Evolutionary conservation across 495 filamentous ascomycete genomes (phyloP).

Genomic region (Rhypophila decipiens): DNA sequence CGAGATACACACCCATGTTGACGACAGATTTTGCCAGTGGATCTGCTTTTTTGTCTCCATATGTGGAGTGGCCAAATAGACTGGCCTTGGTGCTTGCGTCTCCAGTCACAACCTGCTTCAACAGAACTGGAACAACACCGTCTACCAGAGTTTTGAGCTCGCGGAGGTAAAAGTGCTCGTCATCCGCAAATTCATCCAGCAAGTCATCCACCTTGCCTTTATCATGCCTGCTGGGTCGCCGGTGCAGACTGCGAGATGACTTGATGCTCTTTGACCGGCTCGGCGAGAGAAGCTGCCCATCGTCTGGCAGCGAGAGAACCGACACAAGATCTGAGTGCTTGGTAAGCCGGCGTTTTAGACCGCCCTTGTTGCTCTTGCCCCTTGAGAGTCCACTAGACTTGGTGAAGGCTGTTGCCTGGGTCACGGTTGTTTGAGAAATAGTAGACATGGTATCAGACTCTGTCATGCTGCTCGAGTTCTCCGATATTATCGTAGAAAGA

Average conservation of each 20-base stretch:
- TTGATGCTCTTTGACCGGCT: conserved; percentile 52
- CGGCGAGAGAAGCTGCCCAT: conserved; percentile 40
- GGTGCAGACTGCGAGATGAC: conserved; percentile 66
- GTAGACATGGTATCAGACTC: conserved; percentile 35
- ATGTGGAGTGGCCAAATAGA: conserved; percentile 44
- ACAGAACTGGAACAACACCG: conserved; percentile 89
- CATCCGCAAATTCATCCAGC: conserved; percentile 71
- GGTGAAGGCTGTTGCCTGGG: conserved; percentile 35
- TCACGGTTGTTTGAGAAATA: conserved; percentile 44
- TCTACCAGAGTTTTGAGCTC: conserved; percentile 92
- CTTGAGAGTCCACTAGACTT: conserved; percentile 33
- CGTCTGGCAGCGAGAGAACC: conserved; percentile 71
- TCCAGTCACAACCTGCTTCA: conserved; percentile 75
- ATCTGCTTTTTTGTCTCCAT: conserved; percentile 24
- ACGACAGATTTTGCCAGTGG: conserved; percentile 77
- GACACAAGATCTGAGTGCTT: conserved; percentile 93
- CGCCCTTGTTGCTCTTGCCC: conserved; percentile 34
- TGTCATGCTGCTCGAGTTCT: conserved; percentile 50
- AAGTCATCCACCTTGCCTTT: conserved; percentile 66
- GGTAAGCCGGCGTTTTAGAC: conserved; percentile 69
- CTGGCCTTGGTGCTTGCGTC: conserved; percentile 59
- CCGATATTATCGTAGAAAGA: conserved; percentile 67
- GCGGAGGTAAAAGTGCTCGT: conserved; percentile 86
- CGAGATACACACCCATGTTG: conserved; percentile 86
- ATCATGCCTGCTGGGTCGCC: conserved; percentile 56